Percentiles rank a stretch among this genome's conserved stretches.
phyloP scores from a whole-genome alignment of 495 filamentous ascomycete genomes.

The Amniculicola lignicola region DNA sequence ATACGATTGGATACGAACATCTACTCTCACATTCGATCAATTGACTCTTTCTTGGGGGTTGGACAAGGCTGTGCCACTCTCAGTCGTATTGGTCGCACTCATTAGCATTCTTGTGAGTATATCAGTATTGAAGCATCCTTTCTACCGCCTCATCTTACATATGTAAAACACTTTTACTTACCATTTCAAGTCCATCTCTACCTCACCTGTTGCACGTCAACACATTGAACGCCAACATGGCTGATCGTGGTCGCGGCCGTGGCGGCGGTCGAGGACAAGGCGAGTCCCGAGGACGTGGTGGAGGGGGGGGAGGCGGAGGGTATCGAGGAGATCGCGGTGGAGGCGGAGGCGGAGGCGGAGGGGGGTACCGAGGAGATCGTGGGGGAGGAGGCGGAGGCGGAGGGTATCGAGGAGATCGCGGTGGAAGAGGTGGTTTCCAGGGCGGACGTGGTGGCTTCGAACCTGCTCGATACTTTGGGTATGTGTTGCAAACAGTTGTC shows the following conservation, averaged over 20 bases:
- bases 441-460: slow-evolving; percentile 4
- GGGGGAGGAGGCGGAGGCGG: slow-evolving; percentile 18
- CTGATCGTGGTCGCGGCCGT: slow-evolving; percentile 12
- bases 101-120: too few species aligned
- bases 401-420: slow-evolving; percentile 1
- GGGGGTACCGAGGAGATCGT: slow-evolving; percentile 3
- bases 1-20: too few species aligned
- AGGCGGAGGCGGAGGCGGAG: slow-evolving; percentile 17
- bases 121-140: too few species aligned
- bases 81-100: too few species aligned
- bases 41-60: too few species aligned
- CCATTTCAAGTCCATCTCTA: too few species aligned
- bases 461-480: slow-evolving; percentile 14
- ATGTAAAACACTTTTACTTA: too few species aligned
- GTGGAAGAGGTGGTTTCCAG: slow-evolving; percentile 12
- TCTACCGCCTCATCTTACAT: too few species aligned
- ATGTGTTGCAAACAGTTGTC: not conserved
- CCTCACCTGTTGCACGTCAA: too few species aligned
- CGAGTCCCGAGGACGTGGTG: slow-evolving; percentile 19
- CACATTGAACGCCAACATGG: slow-evolving; percentile 9
- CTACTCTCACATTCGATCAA: too few species aligned
- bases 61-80: too few species aligned
- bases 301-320: slow-evolving; percentile 7
- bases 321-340: slow-evolving; percentile 7
- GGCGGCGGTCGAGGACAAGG: not conserved